phyloP scores from a whole-genome alignment of 805 yeast genomes.

The Candida argentea region DNA sequence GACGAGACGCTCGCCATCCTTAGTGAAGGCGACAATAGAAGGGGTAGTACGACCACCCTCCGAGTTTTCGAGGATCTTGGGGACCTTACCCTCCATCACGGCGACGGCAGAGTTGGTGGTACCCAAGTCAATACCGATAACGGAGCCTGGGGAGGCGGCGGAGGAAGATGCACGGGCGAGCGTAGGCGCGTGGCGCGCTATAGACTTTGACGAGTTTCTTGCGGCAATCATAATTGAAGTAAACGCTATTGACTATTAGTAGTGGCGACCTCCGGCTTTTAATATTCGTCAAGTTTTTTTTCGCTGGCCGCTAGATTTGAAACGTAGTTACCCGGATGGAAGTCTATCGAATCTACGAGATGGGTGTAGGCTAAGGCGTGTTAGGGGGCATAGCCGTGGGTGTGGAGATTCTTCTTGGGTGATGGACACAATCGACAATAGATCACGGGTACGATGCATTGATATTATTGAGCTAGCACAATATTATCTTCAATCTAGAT shows the following conservation, averaged over 20 bases:
- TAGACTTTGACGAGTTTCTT: slow-evolving; percentile 28
- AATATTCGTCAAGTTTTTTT: background rate
- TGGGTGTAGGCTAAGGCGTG: too few relatives aligned
- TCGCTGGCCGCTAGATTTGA: slow-evolving; percentile 1
- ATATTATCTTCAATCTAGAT: too few relatives aligned
- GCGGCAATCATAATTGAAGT: slow-evolving; percentile 30
- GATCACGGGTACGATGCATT: too few relatives aligned
- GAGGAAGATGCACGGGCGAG: slow-evolving; percentile 21
- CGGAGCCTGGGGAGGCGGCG: slow-evolving; percentile 37
- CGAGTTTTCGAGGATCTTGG: slow-evolving; percentile 69
- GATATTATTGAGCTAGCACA: too few relatives aligned
- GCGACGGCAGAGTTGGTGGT: slow-evolving; percentile 90
- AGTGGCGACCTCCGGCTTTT: slow-evolving; percentile 13
- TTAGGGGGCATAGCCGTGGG: too few relatives aligned
- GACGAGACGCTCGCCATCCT: slow-evolving; percentile 82
- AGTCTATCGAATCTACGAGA: background rate
- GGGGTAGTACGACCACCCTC: slow-evolving; percentile 70
- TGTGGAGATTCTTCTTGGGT: too few relatives aligned
- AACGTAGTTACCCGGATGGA: slow-evolving; percentile 8
- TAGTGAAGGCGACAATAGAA: slow-evolving; percentile 89
- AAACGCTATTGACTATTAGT: slow-evolving; percentile 9
- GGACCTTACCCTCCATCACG: slow-evolving; percentile 66
- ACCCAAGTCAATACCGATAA: slow-evolving; percentile 80
- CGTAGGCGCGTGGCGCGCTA: slow-evolving; percentile 23
- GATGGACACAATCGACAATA: too few relatives aligned